Evolutionary conservation across 805 yeast species (phyloP).

Genomic region (Candida nitratophila): DNA sequence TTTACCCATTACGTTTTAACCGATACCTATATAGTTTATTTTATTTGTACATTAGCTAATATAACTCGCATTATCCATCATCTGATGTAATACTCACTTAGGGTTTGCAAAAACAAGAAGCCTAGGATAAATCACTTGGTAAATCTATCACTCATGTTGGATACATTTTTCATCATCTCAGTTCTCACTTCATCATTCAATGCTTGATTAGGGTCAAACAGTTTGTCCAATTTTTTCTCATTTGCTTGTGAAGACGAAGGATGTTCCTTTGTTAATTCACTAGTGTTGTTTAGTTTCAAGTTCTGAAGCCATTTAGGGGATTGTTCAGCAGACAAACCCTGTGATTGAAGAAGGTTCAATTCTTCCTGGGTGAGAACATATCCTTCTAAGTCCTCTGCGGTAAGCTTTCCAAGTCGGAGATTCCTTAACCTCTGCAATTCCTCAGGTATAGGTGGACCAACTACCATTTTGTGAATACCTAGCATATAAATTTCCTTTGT

Average conservation of each 20-base stretch:
- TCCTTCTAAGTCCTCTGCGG: background rate
- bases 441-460: conserved; percentile 21
- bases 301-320: background rate
- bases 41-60: background rate
- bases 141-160: conserved; percentile 3
- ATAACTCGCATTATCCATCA: no score
- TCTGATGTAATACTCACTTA: no score
- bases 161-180: conserved; percentile 17
- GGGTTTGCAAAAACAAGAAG: no score
- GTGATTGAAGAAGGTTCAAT: background rate
- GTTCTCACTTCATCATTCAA: conserved; percentile 18
- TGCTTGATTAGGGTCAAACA: conserved; percentile 16
- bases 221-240: conserved; percentile 7
- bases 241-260: conserved; percentile 1
- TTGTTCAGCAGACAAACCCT: background rate
- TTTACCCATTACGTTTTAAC: no score
- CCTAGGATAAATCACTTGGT: background rate
- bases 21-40: no score
- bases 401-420: conserved; percentile 7
- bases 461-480: background rate
- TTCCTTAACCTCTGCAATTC: conserved; percentile 13
- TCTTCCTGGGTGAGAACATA: conserved; percentile 2
- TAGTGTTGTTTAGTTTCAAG: background rate
- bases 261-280: background rate
- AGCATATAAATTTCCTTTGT: no score